Evolutionary conservation across 345 rosid species (phyloP).

Genomic region (Salix caprea): DNA sequence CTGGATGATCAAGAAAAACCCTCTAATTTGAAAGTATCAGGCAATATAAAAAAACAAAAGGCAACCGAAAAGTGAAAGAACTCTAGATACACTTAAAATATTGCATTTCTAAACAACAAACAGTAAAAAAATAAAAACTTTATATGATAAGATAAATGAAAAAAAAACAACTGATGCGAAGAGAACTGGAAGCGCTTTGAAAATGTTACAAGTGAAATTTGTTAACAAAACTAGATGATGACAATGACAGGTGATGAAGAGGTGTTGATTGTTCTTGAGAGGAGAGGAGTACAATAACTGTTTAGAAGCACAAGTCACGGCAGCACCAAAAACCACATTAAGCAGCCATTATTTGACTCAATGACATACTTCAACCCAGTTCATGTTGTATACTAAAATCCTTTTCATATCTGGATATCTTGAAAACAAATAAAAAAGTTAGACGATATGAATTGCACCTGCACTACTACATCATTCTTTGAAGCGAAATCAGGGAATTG

Average conservation of each 20-base stretch:
- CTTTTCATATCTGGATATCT: not conserved
- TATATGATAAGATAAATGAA: not conserved
- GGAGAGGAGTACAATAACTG: too few species aligned
- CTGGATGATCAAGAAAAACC: too few species aligned
- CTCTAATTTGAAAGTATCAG: too few species aligned
- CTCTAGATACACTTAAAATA: too few species aligned
- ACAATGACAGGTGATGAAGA: not conserved
- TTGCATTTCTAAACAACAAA: too few species aligned
- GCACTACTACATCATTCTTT: slow-evolving; percentile 40
- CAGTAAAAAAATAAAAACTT: too few species aligned
- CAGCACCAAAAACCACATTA: too few species aligned
- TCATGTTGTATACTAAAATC: not conserved
- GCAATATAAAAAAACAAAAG: too few species aligned
- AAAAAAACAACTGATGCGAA: not conserved
- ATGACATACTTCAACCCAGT: too few species aligned
- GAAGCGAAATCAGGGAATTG: slow-evolving; percentile 25
- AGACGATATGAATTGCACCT: slow-evolving; percentile 33
- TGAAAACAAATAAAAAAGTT: not conserved
- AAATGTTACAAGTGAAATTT: not conserved
- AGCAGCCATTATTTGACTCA: too few species aligned
- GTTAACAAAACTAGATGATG: not conserved
- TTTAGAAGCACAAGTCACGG: too few species aligned
- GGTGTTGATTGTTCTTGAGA: not conserved
- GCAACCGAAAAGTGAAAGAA: too few species aligned
- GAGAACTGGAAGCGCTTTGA: not conserved